phyloP scores from a whole-genome alignment of 176 grass and related monocot genomes.

The Carex pumila region DNA sequence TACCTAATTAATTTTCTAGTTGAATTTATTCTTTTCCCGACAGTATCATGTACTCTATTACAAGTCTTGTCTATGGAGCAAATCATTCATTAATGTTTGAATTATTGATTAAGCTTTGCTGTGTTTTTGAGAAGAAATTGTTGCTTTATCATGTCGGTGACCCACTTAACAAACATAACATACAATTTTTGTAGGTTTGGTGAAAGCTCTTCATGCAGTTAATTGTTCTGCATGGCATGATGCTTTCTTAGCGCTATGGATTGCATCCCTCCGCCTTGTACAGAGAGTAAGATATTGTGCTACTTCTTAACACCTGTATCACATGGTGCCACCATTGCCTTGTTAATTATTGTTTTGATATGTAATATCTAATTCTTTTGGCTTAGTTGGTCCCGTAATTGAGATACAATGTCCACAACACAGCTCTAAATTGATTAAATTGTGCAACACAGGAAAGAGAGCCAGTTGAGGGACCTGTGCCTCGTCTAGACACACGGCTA shows the following conservation, averaged over 20 bases:
- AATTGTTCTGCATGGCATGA: conserved; percentile 89
- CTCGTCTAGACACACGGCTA: conserved; percentile 81
- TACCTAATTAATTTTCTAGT: background rate
- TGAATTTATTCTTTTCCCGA: background rate
- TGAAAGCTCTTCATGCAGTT: conserved; percentile 83
- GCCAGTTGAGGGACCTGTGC: conserved; percentile 83
- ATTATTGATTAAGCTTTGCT: background rate
- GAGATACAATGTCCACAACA: conserved; percentile 13
- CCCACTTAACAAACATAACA: background rate
- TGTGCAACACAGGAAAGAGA: conserved; percentile 71
- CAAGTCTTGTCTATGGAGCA: background rate
- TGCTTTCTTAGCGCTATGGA: conserved; percentile 91
- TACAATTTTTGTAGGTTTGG: conserved; percentile 54
- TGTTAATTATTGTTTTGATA: background rate
- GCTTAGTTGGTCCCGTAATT: background rate
- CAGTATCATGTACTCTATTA: background rate
- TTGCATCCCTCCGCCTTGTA: conserved; percentile 84
- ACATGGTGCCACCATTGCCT: background rate
- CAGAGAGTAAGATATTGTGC: conserved; percentile 59
- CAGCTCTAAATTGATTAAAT: conserved; percentile 20
- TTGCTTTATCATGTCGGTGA: background rate
- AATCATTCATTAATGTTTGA: background rate
- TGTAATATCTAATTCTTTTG: background rate
- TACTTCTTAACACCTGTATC: background rate
- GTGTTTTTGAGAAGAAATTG: background rate